Conservation (phyloP, 75 land plant species). For the Ceratopteris richardii region DNA sequence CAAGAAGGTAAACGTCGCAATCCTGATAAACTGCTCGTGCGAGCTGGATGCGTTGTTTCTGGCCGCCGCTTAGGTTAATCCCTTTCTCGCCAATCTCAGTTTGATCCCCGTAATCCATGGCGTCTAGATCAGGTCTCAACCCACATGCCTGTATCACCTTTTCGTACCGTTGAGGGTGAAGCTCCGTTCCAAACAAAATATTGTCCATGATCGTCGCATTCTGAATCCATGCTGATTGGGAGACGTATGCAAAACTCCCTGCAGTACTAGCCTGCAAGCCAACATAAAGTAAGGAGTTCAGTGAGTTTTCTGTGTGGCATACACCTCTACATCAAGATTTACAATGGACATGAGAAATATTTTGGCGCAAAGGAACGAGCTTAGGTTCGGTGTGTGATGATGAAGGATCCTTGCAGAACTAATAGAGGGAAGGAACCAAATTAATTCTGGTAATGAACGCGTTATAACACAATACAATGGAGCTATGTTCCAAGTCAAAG, state of each 20-base stretch:
- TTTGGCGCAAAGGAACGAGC: not conserved
- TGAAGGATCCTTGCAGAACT: no score
- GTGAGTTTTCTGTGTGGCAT: not conserved
- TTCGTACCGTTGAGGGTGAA: conserved; percentile 25
- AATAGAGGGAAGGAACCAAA: no score
- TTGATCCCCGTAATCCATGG: conserved; percentile 42
- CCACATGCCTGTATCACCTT: conserved; percentile 36
- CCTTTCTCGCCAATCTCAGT: conserved; percentile 59
- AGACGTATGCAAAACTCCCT: conserved; percentile 53
- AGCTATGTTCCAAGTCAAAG: no score
- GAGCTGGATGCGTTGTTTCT: no score
- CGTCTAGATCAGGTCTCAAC: conserved; percentile 33
- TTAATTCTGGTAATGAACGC: no score
- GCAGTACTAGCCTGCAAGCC: conserved; percentile 14
- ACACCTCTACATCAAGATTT: not conserved
- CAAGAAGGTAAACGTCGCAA: no score
- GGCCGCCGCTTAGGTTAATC: conserved; percentile 53
- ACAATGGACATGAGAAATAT: no score
- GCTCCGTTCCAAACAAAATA: conserved; percentile 39
- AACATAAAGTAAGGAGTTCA: not conserved
- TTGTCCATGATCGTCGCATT: conserved; percentile 46
- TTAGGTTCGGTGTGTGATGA: no score
- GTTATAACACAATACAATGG: no score
- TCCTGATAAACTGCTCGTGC: no score
- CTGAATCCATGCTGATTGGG: conserved; percentile 75